Conservation (phyloP, 257 asterid genomes). For the Salvia splendens region DNA sequence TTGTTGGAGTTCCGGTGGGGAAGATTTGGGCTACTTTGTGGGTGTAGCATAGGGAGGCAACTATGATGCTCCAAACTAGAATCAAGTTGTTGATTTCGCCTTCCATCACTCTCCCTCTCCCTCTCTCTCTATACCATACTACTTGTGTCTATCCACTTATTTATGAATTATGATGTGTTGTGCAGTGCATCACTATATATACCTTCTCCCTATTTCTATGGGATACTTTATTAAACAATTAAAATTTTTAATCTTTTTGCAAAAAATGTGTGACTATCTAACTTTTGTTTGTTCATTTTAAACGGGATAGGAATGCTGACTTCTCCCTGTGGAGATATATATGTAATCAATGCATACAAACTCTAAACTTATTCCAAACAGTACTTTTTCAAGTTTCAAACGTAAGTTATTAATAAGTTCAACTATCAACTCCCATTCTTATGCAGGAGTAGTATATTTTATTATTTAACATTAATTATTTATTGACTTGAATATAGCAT, state of each 20-base stretch:
- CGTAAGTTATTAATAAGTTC: too few relatives aligned
- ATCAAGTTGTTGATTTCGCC: constrained; percentile 55
- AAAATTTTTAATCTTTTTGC: neutral
- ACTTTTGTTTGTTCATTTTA: too few relatives aligned
- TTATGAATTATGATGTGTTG: neutral
- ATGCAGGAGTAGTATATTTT: too few relatives aligned
- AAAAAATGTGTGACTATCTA: neutral
- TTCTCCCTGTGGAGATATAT: too few relatives aligned
- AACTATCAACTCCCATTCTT: too few relatives aligned
- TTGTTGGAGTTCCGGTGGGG: constrained; percentile 35
- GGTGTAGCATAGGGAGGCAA: constrained; percentile 49
- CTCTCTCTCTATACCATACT: too few relatives aligned
- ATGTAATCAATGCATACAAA: too few relatives aligned
- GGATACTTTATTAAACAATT: neutral
- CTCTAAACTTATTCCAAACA: too few relatives aligned
- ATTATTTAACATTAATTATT: too few relatives aligned
- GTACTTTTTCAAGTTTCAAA: too few relatives aligned
- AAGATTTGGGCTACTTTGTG: constrained; percentile 36
- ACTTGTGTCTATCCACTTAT: neutral
- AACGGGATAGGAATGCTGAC: too few relatives aligned
- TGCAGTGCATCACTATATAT: neutral
- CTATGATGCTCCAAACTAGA: constrained; percentile 48
- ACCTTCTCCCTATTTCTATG: neutral
- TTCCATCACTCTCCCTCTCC: constrained; percentile 28
- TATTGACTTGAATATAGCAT: too few relatives aligned